phyloP scores from a whole-genome alignment of 768 basidiomycete genomes.

The Nidularia pulvinata region DNA sequence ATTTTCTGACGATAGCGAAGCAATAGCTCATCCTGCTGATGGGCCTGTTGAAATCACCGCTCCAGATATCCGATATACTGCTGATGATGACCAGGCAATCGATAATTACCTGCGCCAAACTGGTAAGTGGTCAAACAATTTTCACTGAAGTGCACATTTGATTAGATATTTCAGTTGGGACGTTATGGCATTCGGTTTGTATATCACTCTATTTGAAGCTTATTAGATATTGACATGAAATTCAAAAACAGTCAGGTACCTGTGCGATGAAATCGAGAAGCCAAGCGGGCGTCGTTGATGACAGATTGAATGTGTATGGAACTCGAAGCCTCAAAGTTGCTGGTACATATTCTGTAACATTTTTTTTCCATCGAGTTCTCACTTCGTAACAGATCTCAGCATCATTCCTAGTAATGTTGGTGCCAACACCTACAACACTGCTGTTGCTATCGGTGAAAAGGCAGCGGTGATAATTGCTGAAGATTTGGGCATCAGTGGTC shows the following conservation, averaged over 20 bases:
- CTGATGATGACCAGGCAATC: constrained; percentile 35
- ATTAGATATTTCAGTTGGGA: constrained; percentile 23
- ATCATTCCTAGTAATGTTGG: constrained; percentile 27
- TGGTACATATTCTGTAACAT: not conserved
- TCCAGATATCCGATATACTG: constrained; percentile 30
- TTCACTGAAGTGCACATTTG: not conserved
- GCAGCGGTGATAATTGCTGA: constrained; percentile 56
- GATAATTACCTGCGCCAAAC: constrained; percentile 23
- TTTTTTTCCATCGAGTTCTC: not conserved
- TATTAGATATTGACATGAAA: not conserved
- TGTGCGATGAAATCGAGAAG: constrained; percentile 25
- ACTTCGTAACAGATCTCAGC: constrained; percentile 14
- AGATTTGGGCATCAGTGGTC: constrained; percentile 35
- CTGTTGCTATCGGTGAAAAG: constrained; percentile 53
- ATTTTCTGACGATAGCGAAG: constrained; percentile 25
- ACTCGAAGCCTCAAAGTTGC: constrained; percentile 21
- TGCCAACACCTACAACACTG: constrained; percentile 33
- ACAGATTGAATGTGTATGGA: constrained; percentile 26
- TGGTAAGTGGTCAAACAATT: constrained; percentile 14
- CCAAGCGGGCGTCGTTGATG: constrained; percentile 19
- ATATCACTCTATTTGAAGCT: not conserved
- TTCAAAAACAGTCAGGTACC: constrained; percentile 20
- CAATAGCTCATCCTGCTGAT: constrained; percentile 11
- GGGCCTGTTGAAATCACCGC: constrained; percentile 24
- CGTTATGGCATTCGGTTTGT: constrained; percentile 42